These are phyloP conservation scores for Xylariaceae sp. DNA, from an alignment of 2,329 filamentous ascomycete species.

Conservation along the genomic window DNA sequence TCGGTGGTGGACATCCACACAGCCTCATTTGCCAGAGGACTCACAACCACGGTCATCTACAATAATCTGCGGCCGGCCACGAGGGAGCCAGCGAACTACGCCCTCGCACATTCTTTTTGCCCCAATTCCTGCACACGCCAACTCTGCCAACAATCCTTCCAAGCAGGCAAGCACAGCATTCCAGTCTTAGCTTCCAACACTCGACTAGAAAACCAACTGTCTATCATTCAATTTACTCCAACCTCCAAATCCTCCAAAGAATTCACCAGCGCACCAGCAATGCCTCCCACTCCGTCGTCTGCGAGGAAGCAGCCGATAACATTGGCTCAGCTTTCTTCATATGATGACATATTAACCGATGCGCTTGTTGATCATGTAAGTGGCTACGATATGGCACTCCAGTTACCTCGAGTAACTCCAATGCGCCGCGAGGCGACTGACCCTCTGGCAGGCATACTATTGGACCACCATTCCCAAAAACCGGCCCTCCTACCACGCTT, in stretches of 20 bases:
- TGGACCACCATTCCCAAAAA: slow-evolving; percentile 98
- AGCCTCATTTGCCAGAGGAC: slow-evolving; percentile 2
- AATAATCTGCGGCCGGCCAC: not conserved
- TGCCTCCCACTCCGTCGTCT: slow-evolving; percentile 33
- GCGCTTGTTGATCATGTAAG: slow-evolving; percentile 90
- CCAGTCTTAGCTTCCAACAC: too few species aligned
- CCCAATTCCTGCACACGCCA: not conserved
- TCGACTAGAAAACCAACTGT: too few species aligned
- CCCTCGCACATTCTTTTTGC: slow-evolving; percentile 8
- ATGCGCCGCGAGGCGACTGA: slow-evolving; percentile 16
- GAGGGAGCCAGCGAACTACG: slow-evolving; percentile 2
- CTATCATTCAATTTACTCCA: too few species aligned
- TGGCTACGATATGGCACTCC: slow-evolving; percentile 15
- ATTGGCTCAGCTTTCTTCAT: slow-evolving; percentile 80
- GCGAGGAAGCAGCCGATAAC: slow-evolving; percentile 71
- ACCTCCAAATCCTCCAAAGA: too few species aligned
- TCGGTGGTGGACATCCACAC: not conserved
- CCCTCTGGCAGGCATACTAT: slow-evolving; percentile 70
- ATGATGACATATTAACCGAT: slow-evolving; percentile 95
- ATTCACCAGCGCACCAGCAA: slow-evolving; percentile 12
- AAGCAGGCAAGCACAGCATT: too few species aligned
- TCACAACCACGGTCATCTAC: not conserved
- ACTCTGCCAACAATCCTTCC: too few species aligned
- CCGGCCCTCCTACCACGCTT: slow-evolving; percentile 77
- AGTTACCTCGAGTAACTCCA: not conserved